Conservation (phyloP, 2,329 filamentous ascomycete species). For the Rhynchosporium agropyri region DNA sequence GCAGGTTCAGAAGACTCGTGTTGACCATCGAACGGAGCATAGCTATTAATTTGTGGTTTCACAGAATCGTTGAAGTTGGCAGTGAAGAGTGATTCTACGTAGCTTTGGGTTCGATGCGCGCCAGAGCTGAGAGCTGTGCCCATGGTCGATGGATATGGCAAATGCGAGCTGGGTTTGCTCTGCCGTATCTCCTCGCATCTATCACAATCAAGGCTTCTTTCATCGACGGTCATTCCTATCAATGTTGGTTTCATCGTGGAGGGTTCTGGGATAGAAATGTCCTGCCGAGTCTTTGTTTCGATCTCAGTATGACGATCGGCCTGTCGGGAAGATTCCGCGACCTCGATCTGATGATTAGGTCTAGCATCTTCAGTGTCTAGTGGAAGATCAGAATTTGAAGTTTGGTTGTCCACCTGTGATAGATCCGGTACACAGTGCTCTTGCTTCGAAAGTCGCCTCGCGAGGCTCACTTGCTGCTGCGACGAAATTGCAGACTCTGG, state of each 20-base stretch:
- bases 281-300: not conserved
- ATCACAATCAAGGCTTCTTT: constrained; percentile 9
- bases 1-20: constrained; percentile 4
- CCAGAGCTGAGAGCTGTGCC: constrained; percentile 2
- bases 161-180: not conserved
- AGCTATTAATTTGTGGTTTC: constrained; percentile 5
- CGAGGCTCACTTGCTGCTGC: not conserved
- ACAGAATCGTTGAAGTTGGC: not conserved
- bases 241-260: not conserved
- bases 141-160: not conserved
- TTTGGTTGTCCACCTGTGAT: no score
- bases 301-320: not conserved
- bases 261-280: not conserved
- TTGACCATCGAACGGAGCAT: constrained; percentile 12
- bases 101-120: not conserved
- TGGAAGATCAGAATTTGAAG: no score
- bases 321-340: not conserved
- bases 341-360: not conserved
- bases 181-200: constrained; percentile 11
- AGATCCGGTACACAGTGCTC: no score
- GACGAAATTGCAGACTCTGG: not conserved
- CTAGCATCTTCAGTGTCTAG: not conserved
- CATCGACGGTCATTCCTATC: no score
- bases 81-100: not conserved
- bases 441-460: no score